Evolutionary conservation across 2,329 filamentous ascomycete genomes (phyloP), one percentile per base, ranked within the genome.

Genomic region (Colletotrichum chrysophilum): DNA sequence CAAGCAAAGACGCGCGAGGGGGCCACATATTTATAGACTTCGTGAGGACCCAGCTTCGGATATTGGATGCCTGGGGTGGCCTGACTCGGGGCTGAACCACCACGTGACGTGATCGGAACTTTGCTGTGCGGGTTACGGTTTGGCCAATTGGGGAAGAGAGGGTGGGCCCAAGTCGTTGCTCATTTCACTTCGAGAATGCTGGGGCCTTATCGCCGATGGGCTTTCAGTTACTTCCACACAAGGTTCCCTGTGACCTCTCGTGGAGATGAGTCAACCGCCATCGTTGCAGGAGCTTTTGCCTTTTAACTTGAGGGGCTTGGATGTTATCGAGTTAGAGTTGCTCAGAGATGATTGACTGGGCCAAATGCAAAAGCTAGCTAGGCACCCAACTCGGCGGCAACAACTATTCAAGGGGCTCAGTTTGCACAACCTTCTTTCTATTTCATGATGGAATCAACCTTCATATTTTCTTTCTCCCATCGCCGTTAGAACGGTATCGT

Each of bases 11-110:
- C 0, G 55, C n/a, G 66, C 52, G 24, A n/a, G 66, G 34, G 4
- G 24, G 24, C 16, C 32, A 48, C 16, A 56, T 24, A 52, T 69
- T 32, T 69, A 69, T 60, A 69, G 52, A 28, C 55, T 21, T 48
- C 16, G 38, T 13, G 43, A 48, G 43, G 18, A n/a, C 8, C 36
- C 16, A 43, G 36, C 36, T 43, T 1, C 3, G 36, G 36, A 36
- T 34, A 6, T 21, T 21, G 5, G 52, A 56, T 58, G 55, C n/a
- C 6, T 60, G 16, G 65, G 12, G 21, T 34, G 12, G 38, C 12
- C 36, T 21, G 24, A 26, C 18, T 52, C 16, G 26, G 16, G 36
- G 36, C 38, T 10, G 28, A 34, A 21, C 5, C 24, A 21, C 64
- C 43, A 66, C 64, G 64, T 66, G 64, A 66, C 28, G 10, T 10